phyloP scores from a whole-genome alignment of 106 monocot species.

The Acorus calamus region DNA sequence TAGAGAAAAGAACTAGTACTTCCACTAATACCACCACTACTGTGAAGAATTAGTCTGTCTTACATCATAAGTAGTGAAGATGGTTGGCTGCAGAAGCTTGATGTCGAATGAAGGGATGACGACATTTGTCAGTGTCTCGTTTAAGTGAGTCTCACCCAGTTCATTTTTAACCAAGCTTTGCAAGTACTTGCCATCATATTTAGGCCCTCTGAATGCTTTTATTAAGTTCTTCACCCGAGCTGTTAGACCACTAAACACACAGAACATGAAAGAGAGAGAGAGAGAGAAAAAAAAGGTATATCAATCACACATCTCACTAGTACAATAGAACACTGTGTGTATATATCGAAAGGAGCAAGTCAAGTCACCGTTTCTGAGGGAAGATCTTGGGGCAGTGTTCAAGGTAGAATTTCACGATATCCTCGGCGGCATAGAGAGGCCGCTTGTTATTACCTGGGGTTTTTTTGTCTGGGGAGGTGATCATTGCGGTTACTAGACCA shows the following conservation, averaged over 20 bases:
- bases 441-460: not conserved
- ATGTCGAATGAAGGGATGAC: constrained; percentile 24
- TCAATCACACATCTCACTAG: too few relatives aligned
- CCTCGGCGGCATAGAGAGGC: not conserved
- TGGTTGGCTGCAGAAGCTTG: constrained; percentile 18
- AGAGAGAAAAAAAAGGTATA: too few relatives aligned
- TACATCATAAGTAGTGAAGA: constrained; percentile 28
- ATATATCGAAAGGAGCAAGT: not conserved
- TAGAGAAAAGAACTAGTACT: too few relatives aligned
- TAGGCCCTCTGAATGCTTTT: not conserved
- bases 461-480: constrained; percentile 1
- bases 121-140: constrained; percentile 14
- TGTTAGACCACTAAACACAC: not conserved
- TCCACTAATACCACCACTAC: too few relatives aligned
- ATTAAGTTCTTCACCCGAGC: not conserved
- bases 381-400: constrained; percentile 3
- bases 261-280: too few relatives aligned
- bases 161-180: constrained; percentile 7
- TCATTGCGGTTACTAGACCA: not conserved
- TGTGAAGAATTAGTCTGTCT: too few relatives aligned
- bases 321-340: too few relatives aligned
- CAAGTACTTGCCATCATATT: constrained; percentile 17
- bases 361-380: constrained; percentile 1
- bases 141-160: not conserved
- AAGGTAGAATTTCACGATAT: not conserved